phyloP scores from a whole-genome alignment of 371 early-diverging fungal genomes.

The Choanephora cucurbitarum region DNA sequence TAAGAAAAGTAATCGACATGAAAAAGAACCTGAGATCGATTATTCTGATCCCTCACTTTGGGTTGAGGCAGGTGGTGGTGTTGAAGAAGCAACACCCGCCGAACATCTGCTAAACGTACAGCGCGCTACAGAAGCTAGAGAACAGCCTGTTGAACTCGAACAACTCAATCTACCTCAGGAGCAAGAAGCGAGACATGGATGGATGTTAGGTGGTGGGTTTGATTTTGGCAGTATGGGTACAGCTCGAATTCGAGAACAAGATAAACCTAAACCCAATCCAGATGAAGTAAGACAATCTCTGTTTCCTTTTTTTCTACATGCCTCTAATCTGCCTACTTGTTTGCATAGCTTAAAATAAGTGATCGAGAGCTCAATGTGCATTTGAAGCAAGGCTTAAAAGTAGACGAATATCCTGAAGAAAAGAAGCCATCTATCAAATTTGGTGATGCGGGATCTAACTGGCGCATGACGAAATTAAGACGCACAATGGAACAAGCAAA shows the following conservation, averaged over 20 bases:
- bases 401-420: conserved; percentile 51
- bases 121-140: conserved; percentile 9
- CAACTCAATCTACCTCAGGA: conserved; percentile 8
- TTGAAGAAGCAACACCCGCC: conserved; percentile 14
- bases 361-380: conserved; percentile 56
- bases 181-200: conserved; percentile 38
- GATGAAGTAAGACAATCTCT: conserved; percentile 38
- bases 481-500: conserved; percentile 71
- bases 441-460: conserved; percentile 79
- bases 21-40: conserved; percentile 39
- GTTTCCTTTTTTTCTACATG: too few relatives aligned
- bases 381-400: conserved; percentile 43
- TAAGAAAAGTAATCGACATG: conserved; percentile 24
- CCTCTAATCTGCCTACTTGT: background rate
- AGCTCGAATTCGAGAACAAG: conserved; percentile 25
- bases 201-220: conserved; percentile 50
- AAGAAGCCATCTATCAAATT: conserved; percentile 34
- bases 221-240: conserved; percentile 48
- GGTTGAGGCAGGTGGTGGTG: conserved; percentile 29
- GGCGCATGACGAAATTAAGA: conserved; percentile 84
- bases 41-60: conserved; percentile 52
- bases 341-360: conserved; percentile 47
- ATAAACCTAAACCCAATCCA: conserved; percentile 40
- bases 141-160: background rate
- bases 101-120: conserved; percentile 21